Conservation (phyloP, 805 yeast genomes). For the Cyberlindnera samutprakarnensis region DNA sequence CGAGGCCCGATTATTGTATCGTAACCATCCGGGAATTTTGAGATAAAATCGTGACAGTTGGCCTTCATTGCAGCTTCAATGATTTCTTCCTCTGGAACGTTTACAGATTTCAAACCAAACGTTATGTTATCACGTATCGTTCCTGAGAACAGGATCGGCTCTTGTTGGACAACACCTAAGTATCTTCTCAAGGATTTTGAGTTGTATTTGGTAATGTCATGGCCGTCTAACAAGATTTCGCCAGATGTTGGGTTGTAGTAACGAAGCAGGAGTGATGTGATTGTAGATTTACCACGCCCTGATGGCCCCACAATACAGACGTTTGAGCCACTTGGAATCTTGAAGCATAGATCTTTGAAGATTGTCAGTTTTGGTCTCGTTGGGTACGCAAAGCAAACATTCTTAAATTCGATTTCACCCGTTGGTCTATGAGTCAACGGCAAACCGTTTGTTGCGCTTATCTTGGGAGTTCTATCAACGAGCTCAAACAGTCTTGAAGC, state of each 20-base stretch:
- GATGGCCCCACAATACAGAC: constrained; percentile 81
- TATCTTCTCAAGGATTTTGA: constrained; percentile 46
- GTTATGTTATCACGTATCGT: constrained; percentile 69
- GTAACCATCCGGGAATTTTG: constrained; percentile 54
- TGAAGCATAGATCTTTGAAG: constrained; percentile 41
- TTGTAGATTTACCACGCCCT: constrained; percentile 88
- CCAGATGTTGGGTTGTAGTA: constrained; percentile 46
- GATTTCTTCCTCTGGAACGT: constrained; percentile 45
- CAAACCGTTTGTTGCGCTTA: constrained; percentile 57
- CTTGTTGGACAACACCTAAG: constrained; percentile 73
- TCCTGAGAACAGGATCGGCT: constrained; percentile 72
- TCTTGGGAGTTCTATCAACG: constrained; percentile 66
- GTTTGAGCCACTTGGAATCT: constrained; percentile 46
- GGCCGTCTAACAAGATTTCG: constrained; percentile 39
- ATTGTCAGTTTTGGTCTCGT: constrained; percentile 67
- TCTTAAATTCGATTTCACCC: constrained; percentile 47
- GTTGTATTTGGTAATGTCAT: constrained; percentile 42
- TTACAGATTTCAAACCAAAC: constrained; percentile 44
- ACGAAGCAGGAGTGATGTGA: constrained; percentile 50
- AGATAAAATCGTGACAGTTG: constrained; percentile 53
- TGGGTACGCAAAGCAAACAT: constrained; percentile 78
- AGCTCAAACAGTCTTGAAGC: constrained; percentile 88
- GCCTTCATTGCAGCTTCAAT: constrained; percentile 41
- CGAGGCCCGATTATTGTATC: constrained; percentile 67
- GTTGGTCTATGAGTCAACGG: constrained; percentile 32